Evolutionary conservation across 441 rosid species (phyloP), one percentile per base, ranked within the genome.

Genomic region (Gossypium schwendimanii): DNA sequence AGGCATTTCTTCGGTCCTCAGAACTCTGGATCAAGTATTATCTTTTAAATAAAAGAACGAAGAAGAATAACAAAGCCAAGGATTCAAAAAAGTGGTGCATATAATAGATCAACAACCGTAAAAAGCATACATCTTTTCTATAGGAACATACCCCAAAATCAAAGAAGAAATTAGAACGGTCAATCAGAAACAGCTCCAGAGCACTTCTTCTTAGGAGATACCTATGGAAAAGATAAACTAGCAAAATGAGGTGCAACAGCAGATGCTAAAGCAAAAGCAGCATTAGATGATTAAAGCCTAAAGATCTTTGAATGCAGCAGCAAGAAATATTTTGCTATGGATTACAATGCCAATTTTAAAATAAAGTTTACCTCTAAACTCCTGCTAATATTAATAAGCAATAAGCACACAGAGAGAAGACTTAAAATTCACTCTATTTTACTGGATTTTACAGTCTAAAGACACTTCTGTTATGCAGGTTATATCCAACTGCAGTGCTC

Each of bases 181-280:
- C 98, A 83, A 93, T 87, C 98, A 96, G 86, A 83, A 93, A 96
- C 76, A 96, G 84, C 84, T 96, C 99, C 87, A 96, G 79, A 54
- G 98, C 98, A 84, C 99, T 93, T 83, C 99, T 88, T 88, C 99
- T 88, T 59, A 96, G 82, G 62, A 96, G 89, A 82, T 96, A 93
- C 76, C 99, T 96, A 88, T 3, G 24, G 67, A 53, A 69, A 58
- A 80, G 52, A 67, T 12, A 74, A 49, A 68, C 45, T 63, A 77
- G 53, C 18, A 61, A 52, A 63, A 65, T 58, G 20, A 74, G 73
- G 67, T 49, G 64, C 60, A 73, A 63, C 49, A 76, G 55, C 59
- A 73, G 53, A 62, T 18, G n/a, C 63, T 26, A 39, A 57, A 21
- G 68, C 57, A 55, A 54, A 66, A 31, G 61, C 68, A 52, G 61